A percentile compares a stretch with the other conserved stretches of the same genome.
Conservation (phyloP, 2,329 filamentous ascomycete species). For the Dendrostoma leiphaemia region DNA sequence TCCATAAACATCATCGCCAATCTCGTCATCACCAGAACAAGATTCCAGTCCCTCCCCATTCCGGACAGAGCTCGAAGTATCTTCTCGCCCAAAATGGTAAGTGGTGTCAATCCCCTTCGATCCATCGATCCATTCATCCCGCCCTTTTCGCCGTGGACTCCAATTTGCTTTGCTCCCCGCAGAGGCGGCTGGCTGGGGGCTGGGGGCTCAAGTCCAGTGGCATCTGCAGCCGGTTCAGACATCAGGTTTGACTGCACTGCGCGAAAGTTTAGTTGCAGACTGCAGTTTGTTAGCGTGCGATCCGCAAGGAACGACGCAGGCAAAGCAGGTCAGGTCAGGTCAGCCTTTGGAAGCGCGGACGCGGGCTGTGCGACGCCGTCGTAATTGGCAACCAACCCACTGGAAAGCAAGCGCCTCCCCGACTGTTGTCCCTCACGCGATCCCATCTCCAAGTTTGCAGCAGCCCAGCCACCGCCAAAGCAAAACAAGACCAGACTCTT, state of each 20-base stretch:
- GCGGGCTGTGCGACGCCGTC: slow-evolving; percentile 12
- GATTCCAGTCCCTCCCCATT: neutral
- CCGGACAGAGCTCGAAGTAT: neutral
- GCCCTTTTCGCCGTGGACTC: neutral
- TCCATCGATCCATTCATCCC: too few species aligned
- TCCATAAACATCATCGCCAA: slow-evolving; percentile 27
- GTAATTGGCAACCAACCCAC: neutral
- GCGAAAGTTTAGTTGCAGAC: too few species aligned
- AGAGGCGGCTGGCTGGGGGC: too few species aligned
- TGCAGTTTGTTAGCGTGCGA: neutral
- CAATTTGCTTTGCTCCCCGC: too few species aligned
- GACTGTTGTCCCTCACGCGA: neutral
- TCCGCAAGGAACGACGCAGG: too few species aligned
- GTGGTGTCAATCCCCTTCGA: neutral
- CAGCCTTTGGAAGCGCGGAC: neutral
- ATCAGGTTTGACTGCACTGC: too few species aligned
- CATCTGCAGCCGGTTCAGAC: too few species aligned
- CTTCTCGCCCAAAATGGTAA: neutral
- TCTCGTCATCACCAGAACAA: slow-evolving; percentile 13
- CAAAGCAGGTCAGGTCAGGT: too few species aligned
- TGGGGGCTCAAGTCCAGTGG: too few species aligned
- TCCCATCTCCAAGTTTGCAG: slow-evolving; percentile 16
- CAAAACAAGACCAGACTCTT: too few species aligned
- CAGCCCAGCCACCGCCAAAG: slow-evolving; percentile 8
- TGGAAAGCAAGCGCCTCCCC: neutral